Percentiles rank a stretch among this genome's conserved stretches.
These are phyloP conservation scores for Cyphellophora attinorum DNA, from an alignment of 2,329 filamentous ascomycete genomes.

Conservation along the genomic window DNA sequence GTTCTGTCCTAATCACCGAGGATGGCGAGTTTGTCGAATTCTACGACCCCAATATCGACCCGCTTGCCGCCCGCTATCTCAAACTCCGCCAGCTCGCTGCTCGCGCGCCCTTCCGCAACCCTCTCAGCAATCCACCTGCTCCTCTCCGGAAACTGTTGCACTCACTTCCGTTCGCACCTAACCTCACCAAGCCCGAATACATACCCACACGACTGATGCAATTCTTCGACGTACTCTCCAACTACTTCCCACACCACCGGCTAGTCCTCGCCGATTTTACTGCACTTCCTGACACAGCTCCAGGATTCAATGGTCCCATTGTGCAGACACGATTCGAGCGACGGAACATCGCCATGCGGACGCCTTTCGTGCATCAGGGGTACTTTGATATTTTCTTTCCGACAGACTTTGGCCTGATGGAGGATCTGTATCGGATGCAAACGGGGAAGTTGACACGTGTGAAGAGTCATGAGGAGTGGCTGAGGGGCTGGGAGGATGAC, in stretches of 20 bases:
- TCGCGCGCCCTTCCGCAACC: conserved; percentile 31
- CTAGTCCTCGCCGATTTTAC: conserved; percentile 88
- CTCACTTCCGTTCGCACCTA: conserved; percentile 60
- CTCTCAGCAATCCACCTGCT: conserved; percentile 37
- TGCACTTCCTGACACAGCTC: conserved; percentile 69
- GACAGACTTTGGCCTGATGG: conserved; percentile 83
- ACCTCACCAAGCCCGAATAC: conserved; percentile 78
- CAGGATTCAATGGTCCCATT: conserved; percentile 82
- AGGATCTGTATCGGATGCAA: conserved; percentile 84
- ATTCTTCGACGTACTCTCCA: conserved; percentile 85
- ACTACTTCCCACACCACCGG: conserved; percentile 81
- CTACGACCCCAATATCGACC: conserved; percentile 72
- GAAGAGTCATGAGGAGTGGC: conserved; percentile 79
- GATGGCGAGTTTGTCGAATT: conserved; percentile 92
- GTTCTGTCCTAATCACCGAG: conserved; percentile 74
- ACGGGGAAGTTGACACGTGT: conserved; percentile 86
- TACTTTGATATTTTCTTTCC: conserved; percentile 99
- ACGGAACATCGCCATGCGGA: conserved; percentile 78
- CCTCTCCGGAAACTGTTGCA: conserved; percentile 53
- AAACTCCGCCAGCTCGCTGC: conserved; percentile 70
- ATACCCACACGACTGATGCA: conserved; percentile 91
- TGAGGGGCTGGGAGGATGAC: conserved; percentile 79
- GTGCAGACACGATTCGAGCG: conserved; percentile 90
- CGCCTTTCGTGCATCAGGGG: conserved; percentile 89
- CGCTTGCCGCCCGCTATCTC: conserved; percentile 71